Percentiles rank a stretch among this genome's conserved stretches.
Conservation (phyloP, 2,329 filamentous ascomycete species). For the Decorospora gaudefroyi region DNA sequence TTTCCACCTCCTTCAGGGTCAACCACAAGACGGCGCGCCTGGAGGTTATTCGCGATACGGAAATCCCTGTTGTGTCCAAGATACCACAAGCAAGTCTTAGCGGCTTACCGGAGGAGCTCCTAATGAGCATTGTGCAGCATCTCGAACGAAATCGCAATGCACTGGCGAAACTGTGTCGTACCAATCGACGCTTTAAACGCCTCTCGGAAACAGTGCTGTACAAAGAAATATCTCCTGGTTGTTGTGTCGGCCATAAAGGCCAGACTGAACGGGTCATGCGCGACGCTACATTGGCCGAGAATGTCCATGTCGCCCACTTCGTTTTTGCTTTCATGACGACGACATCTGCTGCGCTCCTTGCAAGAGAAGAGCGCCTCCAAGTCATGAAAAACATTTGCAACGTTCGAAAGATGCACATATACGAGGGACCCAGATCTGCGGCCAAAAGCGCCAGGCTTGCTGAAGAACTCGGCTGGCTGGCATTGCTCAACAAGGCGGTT, state of each 20-base stretch:
- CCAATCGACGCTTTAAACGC: constrained; percentile 8
- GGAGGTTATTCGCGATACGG: not conserved
- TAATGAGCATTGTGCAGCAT: constrained; percentile 1
- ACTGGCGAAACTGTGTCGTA: constrained; percentile 6
- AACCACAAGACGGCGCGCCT: not conserved
- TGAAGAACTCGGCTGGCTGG: not conserved
- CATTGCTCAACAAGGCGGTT: constrained; percentile 1
- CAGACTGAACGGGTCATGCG: not conserved
- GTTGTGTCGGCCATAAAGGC: not conserved
- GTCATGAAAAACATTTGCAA: not conserved
- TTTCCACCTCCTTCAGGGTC: constrained; percentile 1
- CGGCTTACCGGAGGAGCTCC: constrained; percentile 11
- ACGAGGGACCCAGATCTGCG: too few relatives aligned
- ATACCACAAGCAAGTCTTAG: constrained; percentile 9
- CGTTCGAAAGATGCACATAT: not conserved
- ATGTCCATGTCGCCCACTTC: not conserved
- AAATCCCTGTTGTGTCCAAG: not conserved
- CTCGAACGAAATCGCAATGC: not conserved
- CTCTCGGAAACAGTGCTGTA: constrained; percentile 8
- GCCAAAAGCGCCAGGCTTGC: not conserved
- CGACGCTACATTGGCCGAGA: not conserved
- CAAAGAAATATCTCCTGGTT: not conserved
- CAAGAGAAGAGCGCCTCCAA: not conserved
- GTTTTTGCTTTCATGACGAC: not conserved
- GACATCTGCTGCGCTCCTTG: rapidly evolving